phyloP scores from a whole-genome alignment of 176 grass and related monocot species.

The bread wheat (Triticum aestivum) region IWGSC_CS_RefSeq_v2.1 NC_057804.1:109056447-109056946 shows the following conservation, averaged over 20 bases:
- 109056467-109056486: background rate
- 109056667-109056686: slow-evolving; percentile 4
- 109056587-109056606: slow-evolving; percentile 28
- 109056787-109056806: background rate
- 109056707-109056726: background rate
- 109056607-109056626: slow-evolving; percentile 40
- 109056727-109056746: slow-evolving; percentile 5
- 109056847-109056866: background rate
- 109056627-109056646: slow-evolving; percentile 23
- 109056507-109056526: background rate
- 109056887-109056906: too few relatives aligned
- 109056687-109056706: background rate
- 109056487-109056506: background rate
- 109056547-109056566: background rate
- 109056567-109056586: slow-evolving; percentile 15
- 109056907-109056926: background rate
- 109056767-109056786: slow-evolving; percentile 27
- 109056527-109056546: background rate
- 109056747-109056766: slow-evolving; percentile 30
- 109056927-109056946: slow-evolving; percentile 12
- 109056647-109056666: slow-evolving; percentile 28
- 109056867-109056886: too few relatives aligned
- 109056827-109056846: background rate
- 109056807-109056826: background rate
- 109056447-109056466: background rate